Base-by-base conservation (phyloP, 371 early-diverging fungal species). In the Zychaea mexicana region DNA sequence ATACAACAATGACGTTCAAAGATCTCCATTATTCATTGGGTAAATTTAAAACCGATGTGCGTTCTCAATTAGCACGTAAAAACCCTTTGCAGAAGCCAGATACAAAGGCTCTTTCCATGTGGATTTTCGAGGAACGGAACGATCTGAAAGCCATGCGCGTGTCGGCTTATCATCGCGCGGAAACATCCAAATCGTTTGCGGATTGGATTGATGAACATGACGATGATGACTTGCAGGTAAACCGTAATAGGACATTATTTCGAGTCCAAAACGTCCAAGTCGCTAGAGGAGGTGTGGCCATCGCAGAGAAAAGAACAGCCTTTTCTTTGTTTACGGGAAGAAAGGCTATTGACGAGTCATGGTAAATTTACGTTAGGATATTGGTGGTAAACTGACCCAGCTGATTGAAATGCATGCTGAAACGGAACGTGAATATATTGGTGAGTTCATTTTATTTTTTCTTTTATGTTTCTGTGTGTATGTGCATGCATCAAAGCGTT, bases 121-220 rank as follows among this genome's bases (percentile, higher is more conserved):
- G 80, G 80, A 67, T 79, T 15, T 73, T 69, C 52, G 69, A 77
- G 58, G 77, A 79, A 53, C 68, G 80, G 2, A 71, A 74, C 55
- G 69, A 71, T 30, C 59, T 77, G 1, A 68, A 72, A 7, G 53
- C 63, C 15, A 64, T 74, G 60, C 69, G 64, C 21, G 69, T 73
- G 15, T 47, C 60, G 19, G 61, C 69, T 27, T 71, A 79, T 22
- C 77, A 79, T 52, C 77, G 71, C n/a, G 24, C 53, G 27, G 75
- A 73, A 52, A 77, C 75, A 15, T 66, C 69, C 13, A 67, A 71
- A 45, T 64, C 70, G 2, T 71, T 80, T 52, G 19, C 59, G 28
- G 56, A 71, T 10, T 79, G 77, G 74, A 59, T 70, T 17, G 62
- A 70, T 22, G 54, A 64, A 32, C 28, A 60, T 15, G 54, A 71